These are phyloP conservation scores for Pinus taeda DNA, from an alignment of 75 land plant genomes.

Conservation along the genomic window DNA sequence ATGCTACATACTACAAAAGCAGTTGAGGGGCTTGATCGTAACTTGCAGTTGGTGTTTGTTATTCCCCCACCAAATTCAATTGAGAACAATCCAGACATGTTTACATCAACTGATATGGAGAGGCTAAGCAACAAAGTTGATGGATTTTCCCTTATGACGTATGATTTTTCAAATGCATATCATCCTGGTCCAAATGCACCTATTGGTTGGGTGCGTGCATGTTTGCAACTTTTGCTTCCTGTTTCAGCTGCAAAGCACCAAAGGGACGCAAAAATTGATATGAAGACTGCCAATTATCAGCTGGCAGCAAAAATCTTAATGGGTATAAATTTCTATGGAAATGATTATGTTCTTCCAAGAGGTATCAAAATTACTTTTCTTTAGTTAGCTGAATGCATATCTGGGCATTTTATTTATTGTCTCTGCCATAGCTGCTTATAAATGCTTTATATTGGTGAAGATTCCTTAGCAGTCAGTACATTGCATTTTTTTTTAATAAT, in stretches of 20 bases:
- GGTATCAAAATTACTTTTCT: conserved; percentile 35
- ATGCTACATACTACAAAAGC: conserved; percentile 54
- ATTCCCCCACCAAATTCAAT: conserved; percentile 77
- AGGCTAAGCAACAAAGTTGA: conserved; percentile 61
- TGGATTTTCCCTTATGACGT: conserved; percentile 96
- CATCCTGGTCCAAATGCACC: conserved; percentile 97
- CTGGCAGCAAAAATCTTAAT: conserved; percentile 52
- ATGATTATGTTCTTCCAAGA: conserved; percentile 72
- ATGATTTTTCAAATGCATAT: conserved; percentile 79
- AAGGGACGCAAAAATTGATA: not conserved
- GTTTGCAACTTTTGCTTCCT: conserved; percentile 48
- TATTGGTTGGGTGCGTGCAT: conserved; percentile 64
- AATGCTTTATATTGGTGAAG: not conserved
- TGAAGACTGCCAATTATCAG: conserved; percentile 3
- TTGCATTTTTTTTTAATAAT: not conserved
- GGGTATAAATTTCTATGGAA: conserved; percentile 95
- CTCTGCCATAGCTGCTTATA: not conserved
- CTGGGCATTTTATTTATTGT: not conserved
- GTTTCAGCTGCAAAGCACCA: conserved; percentile 13
- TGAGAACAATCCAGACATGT: conserved; percentile 44
- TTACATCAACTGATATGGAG: conserved; percentile 64
- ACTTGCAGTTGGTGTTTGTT: conserved; percentile 70
- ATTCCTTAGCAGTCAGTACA: not conserved
- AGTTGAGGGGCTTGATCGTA: conserved; percentile 14
- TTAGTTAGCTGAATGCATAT: not conserved